Evolutionary conservation across 2,329 filamentous ascomycete species (phyloP), one percentile per base, ranked within the genome.

Genomic region (Sordariomycetes sp.): DNA sequence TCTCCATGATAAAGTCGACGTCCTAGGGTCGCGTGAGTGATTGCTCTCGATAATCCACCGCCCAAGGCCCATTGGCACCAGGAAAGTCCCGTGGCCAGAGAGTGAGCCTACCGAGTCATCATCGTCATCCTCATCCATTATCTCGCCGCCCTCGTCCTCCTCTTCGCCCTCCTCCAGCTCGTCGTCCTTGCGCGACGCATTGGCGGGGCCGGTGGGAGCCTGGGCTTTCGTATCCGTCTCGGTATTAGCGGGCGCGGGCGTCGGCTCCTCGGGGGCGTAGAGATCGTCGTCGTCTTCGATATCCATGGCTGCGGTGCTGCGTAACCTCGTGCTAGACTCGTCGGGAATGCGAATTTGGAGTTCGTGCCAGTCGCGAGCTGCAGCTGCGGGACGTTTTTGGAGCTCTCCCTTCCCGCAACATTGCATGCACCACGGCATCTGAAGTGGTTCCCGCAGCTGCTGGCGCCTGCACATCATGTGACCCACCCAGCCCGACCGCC

Each of bases 281-380:
- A 87, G 83, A 69, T 87, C 83, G 62, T 86, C 83, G 55, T 86
- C 83, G 62, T 86, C 83, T 69, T 87, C 83, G 60, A 86, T 79
- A 67, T 87, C 83, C 82, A 87, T 86, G 24, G 62, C 76, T 46
- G 40, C 18, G 40, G 40, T 46, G 40, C 18, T n/a, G 40, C 16
- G 2, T n/a, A 7, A n/a, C 18, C 6, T 46, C 40, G 16, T n/a
- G 40, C 16, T 6, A n/a, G 14, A n/a, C n/a, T 46, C 6, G 6
- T 3, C 16, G 14, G 40, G 16, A 8, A n/a, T 16, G 16, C 5
- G 40, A 46, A 46, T 46, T n/a, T 46, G 16, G 40, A n/a, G 16
- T 46, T 46, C 40, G 18, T 46, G 40, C 40, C 40, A 46, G 40
- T 46, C 40, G 40, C 18, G 40, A 46, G 16, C 40, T 46, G 16